Percentiles rank a stretch among this genome's conserved stretches.
These are phyloP conservation scores for Exophiala xenobiotica DNA, from an alignment of 2,329 filamentous ascomycete species.

Conservation along the genomic window DNA sequence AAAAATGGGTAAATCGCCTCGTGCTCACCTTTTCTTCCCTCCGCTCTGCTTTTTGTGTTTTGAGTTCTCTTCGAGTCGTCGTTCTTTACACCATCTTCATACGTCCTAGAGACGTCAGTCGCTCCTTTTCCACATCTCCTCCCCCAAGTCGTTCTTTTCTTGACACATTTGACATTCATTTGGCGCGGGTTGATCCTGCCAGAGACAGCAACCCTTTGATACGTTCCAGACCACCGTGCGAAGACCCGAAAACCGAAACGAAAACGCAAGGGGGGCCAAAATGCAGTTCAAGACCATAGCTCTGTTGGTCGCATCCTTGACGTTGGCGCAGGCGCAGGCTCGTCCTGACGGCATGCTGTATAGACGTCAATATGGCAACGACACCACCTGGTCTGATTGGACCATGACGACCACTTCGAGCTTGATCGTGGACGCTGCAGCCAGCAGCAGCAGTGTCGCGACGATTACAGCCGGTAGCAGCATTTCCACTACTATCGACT, in stretches of 20 bases:
- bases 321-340: constrained; percentile 24
- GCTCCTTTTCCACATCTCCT: constrained; percentile 16
- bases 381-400: constrained; percentile 6
- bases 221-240: constrained; percentile 7
- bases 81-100: constrained; percentile 15
- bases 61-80: constrained; percentile 14
- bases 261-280: constrained; percentile 2
- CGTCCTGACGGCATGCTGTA: constrained; percentile 15
- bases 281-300: constrained; percentile 23
- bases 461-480: not conserved
- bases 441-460: not conserved
- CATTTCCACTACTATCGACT: not conserved
- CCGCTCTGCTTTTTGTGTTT: constrained; percentile 5
- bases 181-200: constrained; percentile 22
- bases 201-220: constrained; percentile 11
- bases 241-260: not conserved
- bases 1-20: constrained; percentile 11
- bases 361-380: constrained; percentile 16
- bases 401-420: constrained; percentile 5
- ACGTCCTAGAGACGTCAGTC: constrained; percentile 29
- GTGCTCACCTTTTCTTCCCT: constrained; percentile 5
- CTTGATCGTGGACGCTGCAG: not conserved
- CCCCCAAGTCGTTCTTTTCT: constrained; percentile 9
- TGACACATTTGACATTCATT: constrained; percentile 11
- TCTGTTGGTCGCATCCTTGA: constrained; percentile 20